phyloP scores from a whole-genome alignment of 2,329 filamentous ascomycete species.

The Pestalotiopsis sp. region DNA sequence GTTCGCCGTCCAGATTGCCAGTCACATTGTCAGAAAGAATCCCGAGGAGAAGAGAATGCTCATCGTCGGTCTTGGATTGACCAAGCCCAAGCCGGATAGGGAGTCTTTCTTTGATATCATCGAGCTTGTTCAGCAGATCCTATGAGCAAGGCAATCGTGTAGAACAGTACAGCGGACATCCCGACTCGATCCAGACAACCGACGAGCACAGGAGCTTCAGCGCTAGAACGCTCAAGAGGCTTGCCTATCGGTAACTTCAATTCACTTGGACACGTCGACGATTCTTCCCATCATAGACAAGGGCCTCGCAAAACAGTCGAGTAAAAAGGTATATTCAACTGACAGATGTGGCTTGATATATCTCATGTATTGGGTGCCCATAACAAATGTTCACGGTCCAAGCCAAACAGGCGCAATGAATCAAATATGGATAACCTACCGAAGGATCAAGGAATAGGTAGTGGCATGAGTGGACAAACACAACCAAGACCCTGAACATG shows the following conservation, averaged over 20 bases:
- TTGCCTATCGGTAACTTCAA: too few relatives aligned
- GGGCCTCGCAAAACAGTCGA: too few relatives aligned
- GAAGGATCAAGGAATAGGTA: not conserved
- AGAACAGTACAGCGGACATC: not conserved
- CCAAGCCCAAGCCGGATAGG: slow-evolving; percentile 50
- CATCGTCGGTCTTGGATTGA: slow-evolving; percentile 64
- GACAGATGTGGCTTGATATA: too few relatives aligned
- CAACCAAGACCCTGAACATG: not conserved
- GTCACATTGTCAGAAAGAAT: slow-evolving; percentile 71
- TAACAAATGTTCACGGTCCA: too few relatives aligned
- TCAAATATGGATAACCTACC: not conserved
- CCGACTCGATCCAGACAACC: too few relatives aligned
- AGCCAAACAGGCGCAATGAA: too few relatives aligned
- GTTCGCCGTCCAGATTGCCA: slow-evolving; percentile 87
- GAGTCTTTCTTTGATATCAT: slow-evolving; percentile 67
- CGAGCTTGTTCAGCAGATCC: slow-evolving; percentile 62
- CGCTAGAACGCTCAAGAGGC: too few relatives aligned
- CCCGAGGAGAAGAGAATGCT: slow-evolving; percentile 65
- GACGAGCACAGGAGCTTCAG: too few relatives aligned
- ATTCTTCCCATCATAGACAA: too few relatives aligned
- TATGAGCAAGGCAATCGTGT: slow-evolving; percentile 35
- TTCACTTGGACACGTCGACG: too few relatives aligned
- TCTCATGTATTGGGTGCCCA: too few relatives aligned
- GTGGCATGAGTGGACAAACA: not conserved
- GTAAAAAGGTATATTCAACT: too few relatives aligned